Percentiles rank a stretch among this genome's conserved stretches.
These are phyloP conservation scores for Coccinonectria pachysandricola DNA, from an alignment of 2,329 filamentous ascomycete genomes.

Conservation along the genomic window DNA sequence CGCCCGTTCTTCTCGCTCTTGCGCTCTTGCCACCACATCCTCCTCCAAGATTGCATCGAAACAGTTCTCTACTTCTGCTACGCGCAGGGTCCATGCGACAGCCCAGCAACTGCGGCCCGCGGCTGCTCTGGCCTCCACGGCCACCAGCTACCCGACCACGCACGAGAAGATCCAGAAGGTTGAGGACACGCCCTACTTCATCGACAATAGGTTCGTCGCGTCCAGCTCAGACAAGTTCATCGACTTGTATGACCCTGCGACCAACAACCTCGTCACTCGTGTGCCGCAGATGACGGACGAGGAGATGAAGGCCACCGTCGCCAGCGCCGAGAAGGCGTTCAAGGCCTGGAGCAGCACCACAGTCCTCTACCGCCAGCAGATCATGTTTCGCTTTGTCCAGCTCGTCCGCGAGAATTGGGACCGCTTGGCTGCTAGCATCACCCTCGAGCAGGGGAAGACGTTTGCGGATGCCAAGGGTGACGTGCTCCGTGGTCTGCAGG, in stretches of 20 bases:
- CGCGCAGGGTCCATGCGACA: conserved; percentile 47
- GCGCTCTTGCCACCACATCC: conserved; percentile 17
- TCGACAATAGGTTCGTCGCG: conserved; percentile 67
- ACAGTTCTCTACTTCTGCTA: conserved; percentile 28
- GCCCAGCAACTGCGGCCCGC: conserved; percentile 43
- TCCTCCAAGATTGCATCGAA: conserved; percentile 26
- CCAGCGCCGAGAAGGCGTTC: conserved; percentile 67
- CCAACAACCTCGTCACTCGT: conserved; percentile 74
- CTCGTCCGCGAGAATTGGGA: conserved; percentile 81
- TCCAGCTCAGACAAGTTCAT: conserved; percentile 64
- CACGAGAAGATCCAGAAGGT: conserved; percentile 62
- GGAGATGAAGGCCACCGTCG: conserved; percentile 66
- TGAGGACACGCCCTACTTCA: conserved; percentile 66
- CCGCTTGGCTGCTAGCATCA: conserved; percentile 73
- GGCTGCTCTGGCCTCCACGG: conserved; percentile 42
- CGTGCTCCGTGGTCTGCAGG: conserved; percentile 72
- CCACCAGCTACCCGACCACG: conserved; percentile 54
- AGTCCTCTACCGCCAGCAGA: conserved; percentile 64
- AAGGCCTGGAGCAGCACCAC: conserved; percentile 62
- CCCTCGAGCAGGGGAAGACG: conserved; percentile 81
- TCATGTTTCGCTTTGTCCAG: conserved; percentile 78
- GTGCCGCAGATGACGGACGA: conserved; percentile 72
- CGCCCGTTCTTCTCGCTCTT: conserved; percentile 18
- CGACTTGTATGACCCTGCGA: conserved; percentile 72
- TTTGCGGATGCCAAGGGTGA: conserved; percentile 75